Evolutionary conservation across 2,329 filamentous ascomycete species (phyloP), one percentile per base, ranked within the genome.

Genomic region (Polychaeton citri): DNA sequence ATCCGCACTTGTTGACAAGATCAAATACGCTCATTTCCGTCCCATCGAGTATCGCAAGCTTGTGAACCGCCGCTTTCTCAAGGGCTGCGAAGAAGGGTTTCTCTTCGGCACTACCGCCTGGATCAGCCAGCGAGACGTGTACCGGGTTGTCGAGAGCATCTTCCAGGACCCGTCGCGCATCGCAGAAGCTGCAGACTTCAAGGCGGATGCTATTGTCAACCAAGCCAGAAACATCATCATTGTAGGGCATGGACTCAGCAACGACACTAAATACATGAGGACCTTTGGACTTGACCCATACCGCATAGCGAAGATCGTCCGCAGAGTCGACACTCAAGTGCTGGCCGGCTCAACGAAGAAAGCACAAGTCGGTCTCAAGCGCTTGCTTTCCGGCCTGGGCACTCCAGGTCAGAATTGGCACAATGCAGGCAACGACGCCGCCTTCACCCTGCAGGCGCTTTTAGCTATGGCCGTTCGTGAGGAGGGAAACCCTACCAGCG

Each of bases 11-110:
- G 19, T 52, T 16, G 24, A 19, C 2, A 42, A 47, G 9, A 50
- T 53, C 17, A 39, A 43, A 9, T 40, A 41, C 24, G 40, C 43
- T 8, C 50, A 53, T 30, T 44, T 46, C 15, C 39, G 46, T 10
- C 45, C 52, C 16, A 19, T 44, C 7, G 45, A 53, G 32, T 36
- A 53, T 26, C 38, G 33, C 3, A 24, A 42, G 6, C 41, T 48
- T 1, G 24, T 43, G n/a, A 54, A 54, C 32, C 45, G 37, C 10
- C 24, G 34, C 13, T 49, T 43, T 34, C 35, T 54, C 24, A 40
- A 43, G 33, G 49, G 47, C 4, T 51, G 50, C 38, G 43, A 48
- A 9, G 45, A 50, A 17, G 33, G 37, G 3, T 54, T 54, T 40
- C 40, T 45, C 30, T 53, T 53, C 33, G 50, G 50, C 2, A 19